Conservation (phyloP, 352 stramenopile species). For the Phytopythium vexans region DNA sequence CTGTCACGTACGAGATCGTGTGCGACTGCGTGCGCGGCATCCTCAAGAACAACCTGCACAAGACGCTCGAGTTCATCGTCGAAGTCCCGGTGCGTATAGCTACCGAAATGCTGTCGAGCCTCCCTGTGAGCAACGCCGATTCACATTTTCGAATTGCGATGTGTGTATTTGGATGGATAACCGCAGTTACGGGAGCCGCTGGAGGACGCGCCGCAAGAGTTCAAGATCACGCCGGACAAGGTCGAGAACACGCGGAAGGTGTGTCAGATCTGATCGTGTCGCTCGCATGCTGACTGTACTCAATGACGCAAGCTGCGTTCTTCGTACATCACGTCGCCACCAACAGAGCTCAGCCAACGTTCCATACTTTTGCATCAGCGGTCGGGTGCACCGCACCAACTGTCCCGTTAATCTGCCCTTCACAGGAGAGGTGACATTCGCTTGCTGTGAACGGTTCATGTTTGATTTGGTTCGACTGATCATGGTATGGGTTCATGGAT, state of each 20-base stretch:
- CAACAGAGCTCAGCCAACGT: slow-evolving; percentile 56
- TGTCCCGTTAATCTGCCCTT: slow-evolving; percentile 89
- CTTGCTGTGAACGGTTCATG: not conserved
- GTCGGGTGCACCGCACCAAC: slow-evolving; percentile 84
- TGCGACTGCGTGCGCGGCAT: slow-evolving; percentile 83
- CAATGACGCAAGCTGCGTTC: not conserved
- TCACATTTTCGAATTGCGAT: not conserved
- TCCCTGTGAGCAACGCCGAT: not conserved
- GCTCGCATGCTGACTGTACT: no score
- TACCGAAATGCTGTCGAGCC: not conserved
- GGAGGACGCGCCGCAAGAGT: slow-evolving; percentile 61
- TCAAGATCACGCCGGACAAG: slow-evolving; percentile 80
- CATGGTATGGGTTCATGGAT: not conserved
- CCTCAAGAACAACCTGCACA: slow-evolving; percentile 85
- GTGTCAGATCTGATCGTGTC: not conserved
- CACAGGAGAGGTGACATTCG: slow-evolving; percentile 70
- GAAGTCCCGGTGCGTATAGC: slow-evolving; percentile 66
- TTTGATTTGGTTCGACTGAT: slow-evolving; percentile 1
- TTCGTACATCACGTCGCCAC: not conserved
- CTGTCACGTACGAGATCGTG: slow-evolving; percentile 88
- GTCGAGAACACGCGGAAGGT: slow-evolving; percentile 77
- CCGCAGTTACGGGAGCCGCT: slow-evolving; percentile 52
- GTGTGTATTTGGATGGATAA: slow-evolving; percentile 2
- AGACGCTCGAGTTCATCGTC: slow-evolving; percentile 89
- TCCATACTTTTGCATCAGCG: slow-evolving; percentile 79